These are phyloP conservation scores for Yamadazyma takamatsuzukensis DNA, from an alignment of 805 yeast genomes.

Conservation along the genomic window DNA sequence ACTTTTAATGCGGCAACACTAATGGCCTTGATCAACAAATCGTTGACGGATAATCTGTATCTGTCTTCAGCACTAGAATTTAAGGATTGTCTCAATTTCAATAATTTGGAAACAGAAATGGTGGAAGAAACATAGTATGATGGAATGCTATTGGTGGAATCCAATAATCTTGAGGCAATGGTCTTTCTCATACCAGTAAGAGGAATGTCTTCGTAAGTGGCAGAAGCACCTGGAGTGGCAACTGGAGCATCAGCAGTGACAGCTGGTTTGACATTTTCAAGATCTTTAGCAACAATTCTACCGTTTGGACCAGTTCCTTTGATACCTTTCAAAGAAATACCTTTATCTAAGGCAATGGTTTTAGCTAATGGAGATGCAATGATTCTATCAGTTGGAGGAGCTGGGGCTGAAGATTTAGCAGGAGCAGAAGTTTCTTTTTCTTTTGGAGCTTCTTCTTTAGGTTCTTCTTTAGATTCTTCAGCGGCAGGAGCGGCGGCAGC, in stretches of 20 bases:
- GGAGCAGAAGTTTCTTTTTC: conserved; percentile 26
- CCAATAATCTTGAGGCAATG: conserved; percentile 82
- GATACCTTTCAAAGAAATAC: conserved; percentile 78
- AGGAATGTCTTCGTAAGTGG: conserved; percentile 77
- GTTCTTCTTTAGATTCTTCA: conserved; percentile 22
- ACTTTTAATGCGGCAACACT: conserved; percentile 87
- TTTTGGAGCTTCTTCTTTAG: conserved; percentile 23
- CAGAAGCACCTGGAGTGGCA: conserved; percentile 43
- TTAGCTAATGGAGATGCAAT: conserved; percentile 95
- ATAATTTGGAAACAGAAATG: conserved; percentile 81
- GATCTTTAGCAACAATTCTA: conserved; percentile 87
- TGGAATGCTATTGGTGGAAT: conserved; percentile 85
- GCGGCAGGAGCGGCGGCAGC: conserved; percentile 35
- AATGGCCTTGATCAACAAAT: conserved; percentile 89
- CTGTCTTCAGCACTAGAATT: conserved; percentile 82
- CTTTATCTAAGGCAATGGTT: conserved; percentile 87
- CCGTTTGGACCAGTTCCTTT: conserved; percentile 95
- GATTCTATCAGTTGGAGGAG: conserved; percentile 65
- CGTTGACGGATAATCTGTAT: conserved; percentile 91
- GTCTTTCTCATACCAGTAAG: conserved; percentile 90
- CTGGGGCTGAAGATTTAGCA: conserved; percentile 31
- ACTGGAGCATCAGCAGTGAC: conserved; percentile 43
- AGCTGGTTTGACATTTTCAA: conserved; percentile 62
- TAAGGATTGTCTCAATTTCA: conserved; percentile 87
- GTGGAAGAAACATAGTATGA: conserved; percentile 88